phyloP scores from a whole-genome alignment of 495 filamentous ascomycete species.

The Lasiosphaeriaceae sp. region DNA sequence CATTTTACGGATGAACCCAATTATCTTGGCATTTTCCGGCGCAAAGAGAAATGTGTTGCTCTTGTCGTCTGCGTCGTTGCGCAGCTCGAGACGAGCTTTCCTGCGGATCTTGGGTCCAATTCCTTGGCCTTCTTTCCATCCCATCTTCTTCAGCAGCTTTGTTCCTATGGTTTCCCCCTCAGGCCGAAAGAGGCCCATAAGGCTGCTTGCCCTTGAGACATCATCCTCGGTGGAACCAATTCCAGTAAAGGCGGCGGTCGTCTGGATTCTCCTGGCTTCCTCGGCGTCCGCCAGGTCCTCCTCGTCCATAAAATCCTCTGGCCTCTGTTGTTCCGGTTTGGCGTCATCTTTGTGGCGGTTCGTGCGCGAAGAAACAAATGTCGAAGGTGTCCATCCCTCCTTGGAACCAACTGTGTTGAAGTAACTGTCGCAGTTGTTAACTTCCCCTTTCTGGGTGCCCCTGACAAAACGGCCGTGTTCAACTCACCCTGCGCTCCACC shows the following conservation, averaged over 20 bases:
- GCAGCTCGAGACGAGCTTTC: slow-evolving; percentile 61
- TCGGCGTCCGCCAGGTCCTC: slow-evolving; percentile 88
- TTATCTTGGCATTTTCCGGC: slow-evolving; percentile 77
- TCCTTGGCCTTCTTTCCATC: slow-evolving; percentile 92
- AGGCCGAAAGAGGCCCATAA: slow-evolving; percentile 72
- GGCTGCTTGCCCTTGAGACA: slow-evolving; percentile 44
- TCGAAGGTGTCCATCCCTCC: slow-evolving; percentile 91
- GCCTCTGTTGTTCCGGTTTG: slow-evolving; percentile 52
- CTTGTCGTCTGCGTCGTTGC: slow-evolving; percentile 37
- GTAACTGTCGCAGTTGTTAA: slow-evolving; percentile 54
- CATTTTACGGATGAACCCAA: slow-evolving; percentile 69
- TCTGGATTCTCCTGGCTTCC: slow-evolving; percentile 70
- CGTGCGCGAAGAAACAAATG: slow-evolving; percentile 85
- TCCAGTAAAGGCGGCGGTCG: slow-evolving; percentile 65
- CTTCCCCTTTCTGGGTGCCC: neutral
- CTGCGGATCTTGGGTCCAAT: slow-evolving; percentile 85
- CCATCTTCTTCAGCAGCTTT: slow-evolving; percentile 87
- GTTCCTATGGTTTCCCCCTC: slow-evolving; percentile 86
- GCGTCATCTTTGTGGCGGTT: slow-evolving; percentile 68
- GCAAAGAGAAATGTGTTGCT: slow-evolving; percentile 74
- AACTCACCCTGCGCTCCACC: slow-evolving; percentile 88
- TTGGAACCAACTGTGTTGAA: slow-evolving; percentile 98
- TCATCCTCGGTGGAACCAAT: slow-evolving; percentile 67
- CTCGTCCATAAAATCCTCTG: slow-evolving; percentile 98
- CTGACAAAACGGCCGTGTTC: neutral